Percentiles rank a stretch among this genome's conserved stretches.
Evolutionary conservation across 2,329 filamentous ascomycete genomes (phyloP).

Genomic region (Arthrobotrys pseudoclavata): DNA sequence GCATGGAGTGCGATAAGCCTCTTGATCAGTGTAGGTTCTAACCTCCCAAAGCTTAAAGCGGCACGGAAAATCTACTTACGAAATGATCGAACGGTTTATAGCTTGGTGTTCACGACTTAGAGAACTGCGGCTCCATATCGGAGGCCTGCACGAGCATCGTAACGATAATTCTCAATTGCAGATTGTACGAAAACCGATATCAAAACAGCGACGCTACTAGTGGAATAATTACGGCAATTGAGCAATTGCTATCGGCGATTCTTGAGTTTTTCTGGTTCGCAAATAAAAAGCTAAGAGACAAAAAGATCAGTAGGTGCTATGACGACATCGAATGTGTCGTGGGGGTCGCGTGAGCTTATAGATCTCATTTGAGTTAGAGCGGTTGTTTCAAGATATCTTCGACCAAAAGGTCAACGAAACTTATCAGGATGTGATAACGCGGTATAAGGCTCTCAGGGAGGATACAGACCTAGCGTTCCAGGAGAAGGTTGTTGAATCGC

Average conservation of each 20-base stretch:
- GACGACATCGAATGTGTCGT: too few species aligned
- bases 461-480: constrained; percentile 31
- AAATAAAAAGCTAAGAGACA: constrained; percentile 44
- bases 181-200: constrained; percentile 50
- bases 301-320: constrained; percentile 21
- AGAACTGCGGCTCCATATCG: constrained; percentile 45
- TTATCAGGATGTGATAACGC: constrained; percentile 26
- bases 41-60: not conserved
- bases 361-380: too few species aligned
- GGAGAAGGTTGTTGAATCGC: constrained; percentile 26
- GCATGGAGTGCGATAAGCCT: constrained; percentile 45
- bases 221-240: constrained; percentile 33
- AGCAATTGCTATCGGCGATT: constrained; percentile 37
- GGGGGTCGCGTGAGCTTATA: too few species aligned
- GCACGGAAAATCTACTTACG: not conserved
- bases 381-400: too few species aligned
- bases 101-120: constrained; percentile 31
- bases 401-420: too few species aligned
- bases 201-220: constrained; percentile 8
- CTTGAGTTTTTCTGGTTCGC: constrained; percentile 54
- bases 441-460: constrained; percentile 3
- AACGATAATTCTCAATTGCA: constrained; percentile 45
- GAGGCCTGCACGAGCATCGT: constrained; percentile 47
- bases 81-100: not conserved
- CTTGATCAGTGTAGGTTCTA: constrained; percentile 33